Conservation (phyloP, 345 rosid species). For the Brassica carinata region DNA sequence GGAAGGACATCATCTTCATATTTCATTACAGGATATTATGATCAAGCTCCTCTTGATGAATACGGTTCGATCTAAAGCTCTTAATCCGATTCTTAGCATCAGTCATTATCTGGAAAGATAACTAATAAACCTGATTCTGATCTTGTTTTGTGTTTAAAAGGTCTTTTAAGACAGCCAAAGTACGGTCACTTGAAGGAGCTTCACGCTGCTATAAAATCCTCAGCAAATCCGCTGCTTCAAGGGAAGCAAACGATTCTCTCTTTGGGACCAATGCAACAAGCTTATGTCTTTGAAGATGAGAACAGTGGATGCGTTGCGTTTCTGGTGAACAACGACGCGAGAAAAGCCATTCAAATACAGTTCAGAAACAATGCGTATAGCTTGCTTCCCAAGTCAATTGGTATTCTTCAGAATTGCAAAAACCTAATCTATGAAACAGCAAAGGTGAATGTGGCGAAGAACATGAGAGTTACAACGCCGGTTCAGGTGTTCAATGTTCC, state of each 20-base stretch:
- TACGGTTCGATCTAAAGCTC: constrained; percentile 56
- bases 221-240: constrained; percentile 54
- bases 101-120: background rate
- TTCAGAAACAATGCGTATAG: constrained; percentile 52
- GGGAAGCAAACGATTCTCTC: constrained; percentile 57
- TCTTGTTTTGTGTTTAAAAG: constrained; percentile 39
- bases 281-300: constrained; percentile 65
- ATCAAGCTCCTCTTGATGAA: constrained; percentile 90
- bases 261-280: constrained; percentile 66
- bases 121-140: background rate
- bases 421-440: constrained; percentile 73
- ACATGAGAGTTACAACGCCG: constrained; percentile 44
- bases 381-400: constrained; percentile 67
- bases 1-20: constrained; percentile 75
- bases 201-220: constrained; percentile 61
- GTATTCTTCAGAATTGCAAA: constrained; percentile 66
- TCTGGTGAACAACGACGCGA: constrained; percentile 58
- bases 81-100: background rate
- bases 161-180: constrained; percentile 82
- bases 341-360: constrained; percentile 37
- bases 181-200: constrained; percentile 82
- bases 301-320: constrained; percentile 74
- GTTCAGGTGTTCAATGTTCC: constrained; percentile 35
- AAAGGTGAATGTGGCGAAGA: constrained; percentile 55
- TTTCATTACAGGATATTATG: constrained; percentile 72